Conservation (phyloP, 2,329 filamentous ascomycete genomes). For the Clonostachys byssicola region DNA sequence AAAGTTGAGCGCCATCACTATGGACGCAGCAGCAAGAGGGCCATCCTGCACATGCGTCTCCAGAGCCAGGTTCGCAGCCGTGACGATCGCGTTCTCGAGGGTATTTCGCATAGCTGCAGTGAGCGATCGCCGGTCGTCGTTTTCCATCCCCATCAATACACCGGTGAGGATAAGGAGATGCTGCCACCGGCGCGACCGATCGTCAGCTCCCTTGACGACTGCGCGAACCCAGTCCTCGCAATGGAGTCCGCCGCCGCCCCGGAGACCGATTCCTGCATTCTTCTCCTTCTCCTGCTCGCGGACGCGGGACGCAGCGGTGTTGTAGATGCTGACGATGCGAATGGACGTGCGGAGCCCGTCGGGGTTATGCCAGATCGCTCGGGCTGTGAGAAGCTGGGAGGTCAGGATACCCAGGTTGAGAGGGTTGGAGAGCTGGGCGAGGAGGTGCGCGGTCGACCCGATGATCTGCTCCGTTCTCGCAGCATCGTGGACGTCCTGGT, state of each 20-base stretch:
- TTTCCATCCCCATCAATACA: conserved; percentile 71
- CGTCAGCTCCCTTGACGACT: conserved; percentile 53
- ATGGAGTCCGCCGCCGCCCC: conserved; percentile 35
- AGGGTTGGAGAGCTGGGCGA: conserved; percentile 68
- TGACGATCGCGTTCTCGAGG: conserved; percentile 69
- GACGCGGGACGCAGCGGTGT: conserved; percentile 57
- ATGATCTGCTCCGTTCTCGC: conserved; percentile 52
- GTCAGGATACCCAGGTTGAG: conserved; percentile 71
- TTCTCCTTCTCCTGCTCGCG: conserved; percentile 40
- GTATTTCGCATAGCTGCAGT: conserved; percentile 39
- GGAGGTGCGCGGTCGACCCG: conserved; percentile 62
- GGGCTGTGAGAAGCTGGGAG: conserved; percentile 66
- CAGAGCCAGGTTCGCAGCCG: conserved; percentile 74
- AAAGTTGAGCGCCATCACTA: conserved; percentile 72
- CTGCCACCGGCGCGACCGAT: conserved; percentile 67
- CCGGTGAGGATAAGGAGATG: conserved; percentile 79
- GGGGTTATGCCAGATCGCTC: conserved; percentile 63
- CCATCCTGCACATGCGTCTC: conserved; percentile 34
- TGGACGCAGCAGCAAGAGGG: conserved; percentile 38
- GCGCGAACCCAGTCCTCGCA: conserved; percentile 53
- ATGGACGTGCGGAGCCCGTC: conserved; percentile 59
- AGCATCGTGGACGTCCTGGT: conserved; percentile 48
- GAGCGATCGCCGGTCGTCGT: conserved; percentile 53
- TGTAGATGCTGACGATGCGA: conserved; percentile 67
- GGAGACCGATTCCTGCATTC: conserved; percentile 17